These are phyloP conservation scores for Mortierella antarctica DNA, from an alignment of 192 early-diverging fungal species.

Conservation along the genomic window DNA sequence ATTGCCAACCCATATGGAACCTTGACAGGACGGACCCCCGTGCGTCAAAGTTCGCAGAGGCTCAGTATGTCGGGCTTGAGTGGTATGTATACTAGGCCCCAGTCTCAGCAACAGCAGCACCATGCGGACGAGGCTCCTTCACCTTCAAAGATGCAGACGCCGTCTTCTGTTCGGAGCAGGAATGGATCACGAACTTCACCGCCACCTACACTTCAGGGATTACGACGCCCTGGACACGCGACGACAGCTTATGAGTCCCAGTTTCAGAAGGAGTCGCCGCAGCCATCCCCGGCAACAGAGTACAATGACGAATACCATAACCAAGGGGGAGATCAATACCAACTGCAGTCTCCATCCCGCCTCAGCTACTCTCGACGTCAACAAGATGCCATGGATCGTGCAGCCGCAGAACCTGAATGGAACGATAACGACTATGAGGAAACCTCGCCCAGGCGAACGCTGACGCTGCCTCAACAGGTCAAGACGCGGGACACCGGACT, in stretches of 20 bases:
- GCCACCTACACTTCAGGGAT: background rate
- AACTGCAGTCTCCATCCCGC: background rate
- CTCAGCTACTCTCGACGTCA: background rate
- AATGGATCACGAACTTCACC: constrained; percentile 18
- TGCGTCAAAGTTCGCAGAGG: constrained; percentile 4
- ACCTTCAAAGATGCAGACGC: constrained; percentile 5
- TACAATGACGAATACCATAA: constrained; percentile 11
- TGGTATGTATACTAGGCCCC: constrained; percentile 5
- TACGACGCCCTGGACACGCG: constrained; percentile 7
- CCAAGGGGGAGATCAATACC: constrained; percentile 7
- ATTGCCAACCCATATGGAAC: constrained; percentile 26
- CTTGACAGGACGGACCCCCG: constrained; percentile 7
- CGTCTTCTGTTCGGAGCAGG: constrained; percentile 1
- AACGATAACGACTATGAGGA: constrained; percentile 9
- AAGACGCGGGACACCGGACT: background rate
- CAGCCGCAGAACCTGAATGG: constrained; percentile 13
- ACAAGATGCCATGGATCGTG: constrained; percentile 5
- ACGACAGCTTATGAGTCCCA: constrained; percentile 2
- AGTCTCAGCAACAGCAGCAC: background rate
- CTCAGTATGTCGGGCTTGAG: constrained; percentile 20
- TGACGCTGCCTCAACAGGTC: background rate
- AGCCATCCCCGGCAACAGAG: constrained; percentile 8
- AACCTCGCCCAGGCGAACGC: background rate
- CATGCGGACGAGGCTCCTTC: constrained; percentile 1
- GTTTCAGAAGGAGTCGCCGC: background rate